Percentiles rank a stretch among this genome's conserved stretches.
Evolutionary conservation across 208 protist genomes (phyloP).

Genomic region (Angomonas deanei): DNA sequence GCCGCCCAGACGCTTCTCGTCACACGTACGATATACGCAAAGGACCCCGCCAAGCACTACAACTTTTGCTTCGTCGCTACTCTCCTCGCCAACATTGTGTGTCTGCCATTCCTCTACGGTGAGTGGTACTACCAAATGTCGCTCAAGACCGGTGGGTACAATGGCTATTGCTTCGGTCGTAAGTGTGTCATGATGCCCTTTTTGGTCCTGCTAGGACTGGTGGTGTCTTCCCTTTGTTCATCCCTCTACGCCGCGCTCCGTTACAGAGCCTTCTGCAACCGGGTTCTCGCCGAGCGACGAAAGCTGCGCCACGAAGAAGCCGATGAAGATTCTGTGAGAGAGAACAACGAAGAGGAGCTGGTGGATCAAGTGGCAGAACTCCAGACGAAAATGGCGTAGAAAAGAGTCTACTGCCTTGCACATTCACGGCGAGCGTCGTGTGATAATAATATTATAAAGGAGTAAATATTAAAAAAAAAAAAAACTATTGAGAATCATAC

Average conservation of each 20-base stretch:
- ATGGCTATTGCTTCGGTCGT: conserved; percentile 12
- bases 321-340: too few relatives aligned
- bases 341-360: too few relatives aligned
- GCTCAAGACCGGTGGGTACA: too few relatives aligned
- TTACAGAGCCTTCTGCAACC: conserved; percentile 4
- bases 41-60: conserved; percentile 30
- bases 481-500: too few relatives aligned
- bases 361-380: too few relatives aligned
- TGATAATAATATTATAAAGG: too few relatives aligned
- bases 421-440: too few relatives aligned
- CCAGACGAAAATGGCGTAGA: too few relatives aligned
- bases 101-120: conserved; percentile 25
- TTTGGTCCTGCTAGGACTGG: conserved; percentile 8
- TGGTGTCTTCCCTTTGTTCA: not conserved
- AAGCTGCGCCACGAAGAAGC: too few relatives aligned
- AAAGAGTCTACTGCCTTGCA: too few relatives aligned
- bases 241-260: not conserved
- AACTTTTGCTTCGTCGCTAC: conserved; percentile 15
- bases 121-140: conserved; percentile 30
- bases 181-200: conserved; percentile 12
- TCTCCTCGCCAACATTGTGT: conserved; percentile 12
- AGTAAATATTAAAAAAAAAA: too few relatives aligned
- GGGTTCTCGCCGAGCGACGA: conserved; percentile 14
- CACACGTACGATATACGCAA: conserved; percentile 26
- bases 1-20: conserved; percentile 22